Evolutionary conservation across 1,139 yeast species (phyloP), one percentile per base, ranked within the genome.

Genomic region (Blastobotrys arbuscula): DNA sequence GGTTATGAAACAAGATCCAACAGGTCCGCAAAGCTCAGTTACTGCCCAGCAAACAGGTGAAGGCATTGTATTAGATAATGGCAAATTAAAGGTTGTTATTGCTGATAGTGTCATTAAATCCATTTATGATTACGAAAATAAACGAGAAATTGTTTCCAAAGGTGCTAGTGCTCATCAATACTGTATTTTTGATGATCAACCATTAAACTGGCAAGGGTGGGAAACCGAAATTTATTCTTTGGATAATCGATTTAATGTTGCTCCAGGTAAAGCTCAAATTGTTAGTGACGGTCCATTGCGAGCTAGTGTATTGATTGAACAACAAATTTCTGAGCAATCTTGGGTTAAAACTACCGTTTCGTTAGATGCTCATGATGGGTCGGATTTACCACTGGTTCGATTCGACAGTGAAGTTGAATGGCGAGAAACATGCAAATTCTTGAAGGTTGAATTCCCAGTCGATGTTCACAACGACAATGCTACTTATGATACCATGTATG

Each of bases 361-460:
- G 0, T 68, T 89, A 31, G 81, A 80, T 51, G 89, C 90, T 12
- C 62, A 75, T 36, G 56, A 31, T 10, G 42, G 45, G 16, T 20
- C 47, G 9, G 31, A 28, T 9, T 36, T 43, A n/a, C 39, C 44
- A 20, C 37, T 49, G 16, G 58, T 77, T 21, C 76, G 74, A 58
- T 85, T 88, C 63, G 77, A 77, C 46, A 76, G 82, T 41, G 76
- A 77, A 43, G 95, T 88, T 18, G 80, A 81, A 45, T 92, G 98
- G 97, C 80, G 84, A 61, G 95, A 89, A 61, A 78, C 78, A 35
- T 84, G 89, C 67, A 81, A 85, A 67, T 92, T 92, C 66, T 76
- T 92, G 68, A 92, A 92, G 66, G 96, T 87, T 9, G 96, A 92
- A 65, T 89, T 90, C 68, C 97, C 97, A 2, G 95, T 92, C 18